These are phyloP conservation scores for Corchorus capsularis DNA, from an alignment of 345 rosid genomes.

Conservation along the genomic window DNA sequence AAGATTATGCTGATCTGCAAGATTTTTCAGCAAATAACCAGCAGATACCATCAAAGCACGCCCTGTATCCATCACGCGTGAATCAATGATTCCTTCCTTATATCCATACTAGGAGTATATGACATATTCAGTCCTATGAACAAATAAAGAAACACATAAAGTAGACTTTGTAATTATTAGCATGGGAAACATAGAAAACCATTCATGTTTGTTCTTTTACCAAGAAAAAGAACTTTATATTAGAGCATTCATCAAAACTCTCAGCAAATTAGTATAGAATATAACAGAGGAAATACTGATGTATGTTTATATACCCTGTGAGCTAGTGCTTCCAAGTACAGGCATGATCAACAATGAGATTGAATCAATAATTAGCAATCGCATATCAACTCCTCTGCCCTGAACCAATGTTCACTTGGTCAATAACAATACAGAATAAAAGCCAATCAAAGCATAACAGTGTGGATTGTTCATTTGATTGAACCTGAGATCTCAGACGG, in stretches of 20 bases:
- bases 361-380: slow-evolving; percentile 69
- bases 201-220: no score
- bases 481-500: slow-evolving; percentile 59
- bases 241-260: not conserved
- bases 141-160: not conserved
- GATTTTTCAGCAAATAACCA: slow-evolving; percentile 75
- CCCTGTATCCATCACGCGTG: slow-evolving; percentile 44
- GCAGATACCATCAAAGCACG: slow-evolving; percentile 73
- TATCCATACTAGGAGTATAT: slow-evolving; percentile 1
- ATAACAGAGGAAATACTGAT: slow-evolving; percentile 3
- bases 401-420: slow-evolving; percentile 28
- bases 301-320: slow-evolving; percentile 59
- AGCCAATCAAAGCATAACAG: slow-evolving; percentile 3
- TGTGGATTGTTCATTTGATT: slow-evolving; percentile 18
- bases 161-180: not conserved
- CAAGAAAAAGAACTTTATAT: not conserved
- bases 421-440: slow-evolving; percentile 14
- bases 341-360: slow-evolving; percentile 73
- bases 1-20: slow-evolving; percentile 69
- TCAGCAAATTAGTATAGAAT: not conserved
- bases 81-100: slow-evolving; percentile 12
- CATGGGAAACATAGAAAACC: slow-evolving; percentile 2
- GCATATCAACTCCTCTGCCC: slow-evolving; percentile 41
- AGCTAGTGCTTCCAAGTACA: slow-evolving; percentile 64
- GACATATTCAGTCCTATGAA: slow-evolving; percentile 4